A percentile compares a stretch with the other conserved stretches of the same genome.
phyloP scores from a whole-genome alignment of 164 flowering plant species.

The Umbilicus rupestris region DNA sequence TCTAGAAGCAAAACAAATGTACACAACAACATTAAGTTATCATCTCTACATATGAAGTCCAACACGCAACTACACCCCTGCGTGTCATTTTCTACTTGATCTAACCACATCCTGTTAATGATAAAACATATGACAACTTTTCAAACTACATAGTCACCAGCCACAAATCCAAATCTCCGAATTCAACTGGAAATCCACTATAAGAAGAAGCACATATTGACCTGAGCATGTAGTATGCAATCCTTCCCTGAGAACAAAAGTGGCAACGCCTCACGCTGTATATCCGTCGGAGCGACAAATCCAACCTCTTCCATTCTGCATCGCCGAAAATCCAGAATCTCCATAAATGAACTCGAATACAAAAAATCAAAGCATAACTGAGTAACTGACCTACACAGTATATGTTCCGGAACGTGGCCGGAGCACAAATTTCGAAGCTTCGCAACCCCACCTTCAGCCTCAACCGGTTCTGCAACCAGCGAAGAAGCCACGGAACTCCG shows the following conservation, averaged over 20 bases:
- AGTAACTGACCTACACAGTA: constrained; percentile 42
- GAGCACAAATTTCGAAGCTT: constrained; percentile 55
- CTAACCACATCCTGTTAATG: background rate
- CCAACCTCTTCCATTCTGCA: constrained; percentile 81
- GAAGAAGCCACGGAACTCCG: constrained; percentile 16
- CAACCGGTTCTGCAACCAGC: background rate
- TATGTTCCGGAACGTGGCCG: constrained; percentile 62
- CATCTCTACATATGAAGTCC: background rate
- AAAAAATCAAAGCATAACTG: background rate
- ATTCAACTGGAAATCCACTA: background rate
- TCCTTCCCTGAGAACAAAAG: constrained; percentile 66
- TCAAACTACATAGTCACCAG: too few relatives aligned
- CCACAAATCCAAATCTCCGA: background rate
- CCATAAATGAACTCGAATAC: background rate
- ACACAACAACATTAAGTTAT: background rate
- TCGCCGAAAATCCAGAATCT: background rate
- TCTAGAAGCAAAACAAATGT: constrained; percentile 41
- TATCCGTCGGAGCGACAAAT: constrained; percentile 57
- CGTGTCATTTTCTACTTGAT: background rate
- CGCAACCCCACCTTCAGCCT: constrained; percentile 6
- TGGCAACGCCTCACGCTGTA: constrained; percentile 71
- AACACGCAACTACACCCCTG: too few relatives aligned
- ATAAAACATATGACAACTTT: background rate
- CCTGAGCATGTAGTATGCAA: constrained; percentile 95
- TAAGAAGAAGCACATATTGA: constrained; percentile 18